Conservation (phyloP, 1,284 basidiomycete species). For the Volvariella volvacea region DNA sequence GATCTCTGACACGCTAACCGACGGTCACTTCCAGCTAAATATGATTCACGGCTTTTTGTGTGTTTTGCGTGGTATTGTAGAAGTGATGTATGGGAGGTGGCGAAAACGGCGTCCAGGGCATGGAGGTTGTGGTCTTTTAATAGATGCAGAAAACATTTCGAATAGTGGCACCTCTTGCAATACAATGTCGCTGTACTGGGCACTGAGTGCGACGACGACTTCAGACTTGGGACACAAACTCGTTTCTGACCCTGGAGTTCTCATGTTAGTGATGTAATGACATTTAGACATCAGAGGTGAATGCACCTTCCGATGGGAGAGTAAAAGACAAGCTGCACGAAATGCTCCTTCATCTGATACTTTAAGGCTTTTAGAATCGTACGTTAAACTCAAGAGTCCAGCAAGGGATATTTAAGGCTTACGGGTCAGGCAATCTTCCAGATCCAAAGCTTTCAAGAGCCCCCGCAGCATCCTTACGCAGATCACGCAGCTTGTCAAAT, state of each 20-base stretch:
- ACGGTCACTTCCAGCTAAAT: conserved; percentile 13
- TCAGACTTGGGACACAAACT: neutral
- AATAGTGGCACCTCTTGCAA: conserved; percentile 46
- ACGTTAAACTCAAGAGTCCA: too few relatives aligned
- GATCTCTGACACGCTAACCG: conserved; percentile 25
- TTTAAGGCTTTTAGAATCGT: neutral
- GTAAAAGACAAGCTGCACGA: conserved; percentile 2
- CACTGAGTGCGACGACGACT: neutral
- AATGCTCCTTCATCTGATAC: neutral
- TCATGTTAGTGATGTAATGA: too few relatives aligned
- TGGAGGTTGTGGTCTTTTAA: conserved; percentile 39
- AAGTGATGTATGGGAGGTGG: conserved; percentile 22
- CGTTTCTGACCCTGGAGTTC: neutral
- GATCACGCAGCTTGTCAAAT: conserved; percentile 23
- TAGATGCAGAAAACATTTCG: conserved; percentile 46
- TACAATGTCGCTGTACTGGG: neutral
- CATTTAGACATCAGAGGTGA: too few relatives aligned
- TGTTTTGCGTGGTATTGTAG: conserved; percentile 41
- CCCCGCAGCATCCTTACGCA: conserved; percentile 21
- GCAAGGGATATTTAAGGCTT: neutral
- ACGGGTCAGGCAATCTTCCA: neutral
- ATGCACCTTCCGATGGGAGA: neutral
- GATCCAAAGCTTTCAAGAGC: conserved; percentile 11
- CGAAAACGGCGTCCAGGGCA: conserved; percentile 36
- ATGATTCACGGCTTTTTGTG: conserved; percentile 18